Evolutionary conservation across 1,284 basidiomycete genomes (phyloP).

Genomic region (Tilletia horrida): DNA sequence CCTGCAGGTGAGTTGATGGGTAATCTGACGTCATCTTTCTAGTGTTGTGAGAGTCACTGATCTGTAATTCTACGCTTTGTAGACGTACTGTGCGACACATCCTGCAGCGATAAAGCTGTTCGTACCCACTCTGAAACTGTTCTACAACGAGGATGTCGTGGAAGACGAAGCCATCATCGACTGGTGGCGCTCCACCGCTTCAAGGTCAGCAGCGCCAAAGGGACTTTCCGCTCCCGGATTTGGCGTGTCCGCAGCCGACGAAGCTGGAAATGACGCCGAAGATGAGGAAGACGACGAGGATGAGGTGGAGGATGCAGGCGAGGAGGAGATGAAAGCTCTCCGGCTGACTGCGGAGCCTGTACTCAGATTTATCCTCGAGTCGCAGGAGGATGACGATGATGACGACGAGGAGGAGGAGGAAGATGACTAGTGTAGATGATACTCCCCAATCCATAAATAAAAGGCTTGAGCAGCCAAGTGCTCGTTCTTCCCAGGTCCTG

Average conservation of each 20-base stretch:
- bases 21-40: slow-evolving; percentile 2
- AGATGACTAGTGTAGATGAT: slow-evolving; percentile 31
- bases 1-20: slow-evolving; percentile 33
- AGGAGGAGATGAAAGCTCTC: slow-evolving; percentile 50
- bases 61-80: too few species aligned
- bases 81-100: slow-evolving; percentile 46
- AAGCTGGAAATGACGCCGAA: neutral
- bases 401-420: slow-evolving; percentile 38
- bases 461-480: too few species aligned
- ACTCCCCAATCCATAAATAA: neutral
- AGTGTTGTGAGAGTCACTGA: too few species aligned
- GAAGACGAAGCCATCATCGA: slow-evolving; percentile 55
- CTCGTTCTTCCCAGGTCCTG: too few species aligned
- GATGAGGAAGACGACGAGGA: slow-evolving; percentile 22
- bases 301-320: slow-evolving; percentile 31
- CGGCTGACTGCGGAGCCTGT: slow-evolving; percentile 55
- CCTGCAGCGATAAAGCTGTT: slow-evolving; percentile 45
- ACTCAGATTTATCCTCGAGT: slow-evolving; percentile 55
- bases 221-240: neutral
- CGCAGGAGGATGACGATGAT: slow-evolving; percentile 52
- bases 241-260: neutral
- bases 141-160: slow-evolving; percentile 58
- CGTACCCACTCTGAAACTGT: slow-evolving; percentile 55
- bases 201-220: neutral
- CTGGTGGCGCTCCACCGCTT: slow-evolving; percentile 54